Evolutionary conservation across 2,329 filamentous ascomycete genomes (phyloP), one percentile per base, ranked within the genome.

Genomic region (Niveomyces coronatus): DNA sequence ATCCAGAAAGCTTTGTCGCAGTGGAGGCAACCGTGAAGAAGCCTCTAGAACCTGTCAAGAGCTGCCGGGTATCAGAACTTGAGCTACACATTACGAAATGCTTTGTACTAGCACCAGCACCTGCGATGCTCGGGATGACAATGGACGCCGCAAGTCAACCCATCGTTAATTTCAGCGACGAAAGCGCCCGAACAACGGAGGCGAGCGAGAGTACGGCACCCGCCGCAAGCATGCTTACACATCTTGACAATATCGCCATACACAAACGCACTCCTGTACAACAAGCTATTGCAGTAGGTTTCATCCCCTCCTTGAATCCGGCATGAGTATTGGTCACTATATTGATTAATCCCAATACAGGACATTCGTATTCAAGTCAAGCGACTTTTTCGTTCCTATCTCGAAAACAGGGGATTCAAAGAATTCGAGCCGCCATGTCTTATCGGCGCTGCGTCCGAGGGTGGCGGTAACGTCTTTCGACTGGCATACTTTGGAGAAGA

Each of bases 261-360:
- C 88, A 95, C 65, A 83, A 95, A 56, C 81, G 91, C 41, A 85
- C 86, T 1, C 85, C 87, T 45, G 82, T 93, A 45, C 93, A 91
- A 63, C 85, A 93, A 58, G 86, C 88, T 42, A 89, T 89, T 52
- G 65, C 68, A n/a, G n/a, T n/a, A n/a, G n/a, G n/a, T n/a, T n/a
- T 61, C n/a, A n/a, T n/a, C n/a, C n/a, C n/a, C n/a, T n/a, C n/a
- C n/a, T n/a, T n/a, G n/a, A n/a, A n/a, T n/a, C n/a, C n/a, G n/a
- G n/a, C n/a, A n/a, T n/a, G n/a, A n/a, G n/a, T n/a, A n/a, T n/a
- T n/a, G n/a, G n/a, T n/a, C n/a, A n/a, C n/a, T n/a, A n/a, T n/a
- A n/a, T n/a, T n/a, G n/a, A n/a, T n/a, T n/a, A n/a, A n/a, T n/a
- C n/a, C n/a, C n/a, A n/a, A n/a, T n/a, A n/a, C n/a, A n/a, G 14